phyloP scores from a whole-genome alignment of 2,329 filamentous ascomycete species.

The Colletotrichum gigasporum region DNA sequence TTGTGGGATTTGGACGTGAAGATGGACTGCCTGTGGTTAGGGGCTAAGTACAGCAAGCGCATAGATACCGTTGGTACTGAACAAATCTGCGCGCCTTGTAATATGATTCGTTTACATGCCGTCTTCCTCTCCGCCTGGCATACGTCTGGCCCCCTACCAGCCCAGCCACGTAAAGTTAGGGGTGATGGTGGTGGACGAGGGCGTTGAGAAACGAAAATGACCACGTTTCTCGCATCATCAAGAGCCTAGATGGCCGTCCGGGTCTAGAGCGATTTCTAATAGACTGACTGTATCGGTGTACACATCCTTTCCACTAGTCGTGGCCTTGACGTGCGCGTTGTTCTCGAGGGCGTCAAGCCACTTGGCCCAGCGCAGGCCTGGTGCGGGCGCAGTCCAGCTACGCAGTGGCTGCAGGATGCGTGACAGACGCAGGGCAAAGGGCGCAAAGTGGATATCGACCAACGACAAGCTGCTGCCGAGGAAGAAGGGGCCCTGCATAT shows the following conservation, averaged over 20 bases:
- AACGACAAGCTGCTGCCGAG: conserved; percentile 61
- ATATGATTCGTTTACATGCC: too few species aligned
- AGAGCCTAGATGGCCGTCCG: not conserved
- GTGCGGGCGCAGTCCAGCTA: conserved; percentile 71
- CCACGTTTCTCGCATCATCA: not conserved
- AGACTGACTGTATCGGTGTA: conserved; percentile 68
- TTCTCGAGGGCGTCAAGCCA: conserved; percentile 78
- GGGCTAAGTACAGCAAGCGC: not conserved
- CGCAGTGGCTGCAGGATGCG: conserved; percentile 72
- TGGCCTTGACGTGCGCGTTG: conserved; percentile 70
- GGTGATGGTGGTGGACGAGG: too few species aligned
- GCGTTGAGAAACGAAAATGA: too few species aligned
- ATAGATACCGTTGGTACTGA: not conserved
- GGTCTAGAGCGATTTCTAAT: conserved; percentile 38
- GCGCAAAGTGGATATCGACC: conserved; percentile 80
- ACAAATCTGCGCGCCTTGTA: too few species aligned
- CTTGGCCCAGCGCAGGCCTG: conserved; percentile 68
- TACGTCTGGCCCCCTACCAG: too few species aligned
- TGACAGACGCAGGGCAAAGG: conserved; percentile 76
- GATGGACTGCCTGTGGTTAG: too few species aligned
- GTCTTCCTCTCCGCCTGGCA: too few species aligned
- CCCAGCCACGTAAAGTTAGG: too few species aligned
- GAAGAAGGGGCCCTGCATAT: conserved; percentile 73
- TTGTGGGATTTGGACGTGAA: too few species aligned
- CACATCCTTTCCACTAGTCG: conserved; percentile 68